Conservation (phyloP, 2,329 filamentous ascomycete species). For the Dactylonectria estremocensis region DNA sequence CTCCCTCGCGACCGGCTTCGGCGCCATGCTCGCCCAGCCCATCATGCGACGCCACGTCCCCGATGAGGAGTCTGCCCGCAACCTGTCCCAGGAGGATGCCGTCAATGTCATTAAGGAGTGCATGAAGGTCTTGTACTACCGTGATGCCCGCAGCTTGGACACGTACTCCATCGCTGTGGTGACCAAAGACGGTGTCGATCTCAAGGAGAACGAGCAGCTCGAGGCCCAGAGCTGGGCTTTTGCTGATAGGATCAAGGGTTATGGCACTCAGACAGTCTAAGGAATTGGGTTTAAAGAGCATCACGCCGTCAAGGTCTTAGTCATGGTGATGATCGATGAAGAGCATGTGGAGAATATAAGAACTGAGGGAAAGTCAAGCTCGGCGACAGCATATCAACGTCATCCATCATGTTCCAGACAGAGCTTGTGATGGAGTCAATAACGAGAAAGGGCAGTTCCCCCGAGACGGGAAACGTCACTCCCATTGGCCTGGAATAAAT, state of each 20-base stretch:
- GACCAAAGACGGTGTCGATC: conserved; percentile 88
- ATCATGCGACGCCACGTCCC: conserved; percentile 88
- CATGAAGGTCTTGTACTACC: conserved; percentile 98
- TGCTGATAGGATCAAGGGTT: conserved; percentile 93
- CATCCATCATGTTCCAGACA: conserved; percentile 27
- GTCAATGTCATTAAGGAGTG: conserved; percentile 88
- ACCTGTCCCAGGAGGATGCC: conserved; percentile 83
- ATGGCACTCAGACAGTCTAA: conserved; percentile 87
- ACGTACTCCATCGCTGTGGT: conserved; percentile 92
- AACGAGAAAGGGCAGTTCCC: not conserved
- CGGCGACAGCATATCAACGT: conserved; percentile 13
- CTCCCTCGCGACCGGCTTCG: conserved; percentile 93
- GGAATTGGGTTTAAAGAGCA: conserved; percentile 15
- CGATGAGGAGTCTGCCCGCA: conserved; percentile 83
- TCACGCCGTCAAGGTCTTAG: conserved; percentile 21
- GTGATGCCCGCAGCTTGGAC: conserved; percentile 93
- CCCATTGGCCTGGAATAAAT: not conserved
- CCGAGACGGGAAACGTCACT: not conserved
- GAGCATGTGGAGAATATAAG: conserved; percentile 25
- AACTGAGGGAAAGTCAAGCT: conserved; percentile 18
- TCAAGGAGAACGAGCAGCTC: conserved; percentile 88
- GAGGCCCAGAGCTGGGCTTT: conserved; percentile 99
- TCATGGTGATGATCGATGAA: conserved; percentile 31
- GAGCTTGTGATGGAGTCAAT: conserved; percentile 23
- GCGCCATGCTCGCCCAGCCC: conserved; percentile 92